Percentiles rank a stretch among this genome's conserved stretches.
Conservation (phyloP, 2,329 filamentous ascomycete species). For the Xylaria multiplex region DNA sequence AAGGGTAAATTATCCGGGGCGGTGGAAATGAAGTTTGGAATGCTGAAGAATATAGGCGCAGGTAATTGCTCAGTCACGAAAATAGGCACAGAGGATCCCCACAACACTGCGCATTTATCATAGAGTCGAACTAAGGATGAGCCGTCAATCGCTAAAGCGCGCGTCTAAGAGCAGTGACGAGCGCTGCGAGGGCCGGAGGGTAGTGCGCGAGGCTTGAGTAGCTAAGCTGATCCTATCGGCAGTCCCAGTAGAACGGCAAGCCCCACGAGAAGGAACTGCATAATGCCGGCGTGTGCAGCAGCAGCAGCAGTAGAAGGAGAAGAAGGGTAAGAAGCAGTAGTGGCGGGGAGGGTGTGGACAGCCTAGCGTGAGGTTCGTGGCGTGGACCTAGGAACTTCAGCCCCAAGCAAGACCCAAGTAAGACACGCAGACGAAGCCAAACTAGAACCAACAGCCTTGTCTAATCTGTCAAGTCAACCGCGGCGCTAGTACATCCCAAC, state of each 20-base stretch:
- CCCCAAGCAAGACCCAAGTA: constrained; percentile 8
- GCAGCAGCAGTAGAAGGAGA: neutral
- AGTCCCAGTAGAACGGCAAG: constrained; percentile 4
- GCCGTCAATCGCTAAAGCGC: neutral
- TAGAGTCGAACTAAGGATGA: neutral
- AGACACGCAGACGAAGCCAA: constrained; percentile 9
- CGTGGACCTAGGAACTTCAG: constrained; percentile 20
- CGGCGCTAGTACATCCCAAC: neutral
- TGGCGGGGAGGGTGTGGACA: constrained; percentile 11
- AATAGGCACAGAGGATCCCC: constrained; percentile 7
- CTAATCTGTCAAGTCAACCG: constrained; percentile 19
- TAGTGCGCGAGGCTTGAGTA: constrained; percentile 16
- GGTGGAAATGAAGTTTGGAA: constrained; percentile 28
- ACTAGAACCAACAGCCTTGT: constrained; percentile 22
- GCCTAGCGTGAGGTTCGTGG: constrained; percentile 9
- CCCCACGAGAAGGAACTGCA: constrained; percentile 32
- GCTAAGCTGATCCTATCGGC: constrained; percentile 11
- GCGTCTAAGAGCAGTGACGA: neutral
- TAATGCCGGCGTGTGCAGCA: constrained; percentile 30
- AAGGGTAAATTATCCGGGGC: constrained; percentile 29
- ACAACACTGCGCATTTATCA: neutral
- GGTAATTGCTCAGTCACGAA: constrained; percentile 4
- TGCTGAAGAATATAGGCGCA: constrained; percentile 18
- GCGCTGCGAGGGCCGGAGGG: constrained; percentile 7
- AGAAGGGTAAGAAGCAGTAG: neutral